Conservation (phyloP, 1,284 basidiomycete species). For the Cryptococcus deneoformans region DNA sequence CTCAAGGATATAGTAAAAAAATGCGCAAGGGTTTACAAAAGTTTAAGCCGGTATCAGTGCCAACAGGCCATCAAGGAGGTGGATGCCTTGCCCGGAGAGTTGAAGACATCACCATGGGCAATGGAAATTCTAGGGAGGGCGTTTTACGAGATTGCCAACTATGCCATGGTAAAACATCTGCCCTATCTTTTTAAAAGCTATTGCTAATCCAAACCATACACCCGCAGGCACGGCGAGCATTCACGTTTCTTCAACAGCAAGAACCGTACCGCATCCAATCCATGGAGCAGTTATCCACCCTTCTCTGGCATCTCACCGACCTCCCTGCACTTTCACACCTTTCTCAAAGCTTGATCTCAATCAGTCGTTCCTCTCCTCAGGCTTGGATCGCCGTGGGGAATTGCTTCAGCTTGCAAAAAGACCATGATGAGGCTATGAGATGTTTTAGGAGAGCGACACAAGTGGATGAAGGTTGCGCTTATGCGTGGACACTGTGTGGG, state of each 20-base stretch:
- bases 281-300: constrained; percentile 92
- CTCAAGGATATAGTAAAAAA: constrained; percentile 74
- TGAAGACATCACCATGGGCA: constrained; percentile 72
- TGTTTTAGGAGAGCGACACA: constrained; percentile 87
- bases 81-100: constrained; percentile 67
- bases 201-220: background rate
- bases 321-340: constrained; percentile 79
- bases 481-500: constrained; percentile 89
- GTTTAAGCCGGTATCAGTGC: constrained; percentile 72
- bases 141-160: constrained; percentile 83
- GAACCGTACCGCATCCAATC: constrained; percentile 82
- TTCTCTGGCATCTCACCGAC: constrained; percentile 86
- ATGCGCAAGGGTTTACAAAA: constrained; percentile 72
- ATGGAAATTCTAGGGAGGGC: constrained; percentile 77
- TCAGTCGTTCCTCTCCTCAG: constrained; percentile 75
- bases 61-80: constrained; percentile 69
- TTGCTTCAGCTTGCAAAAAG: constrained; percentile 85
- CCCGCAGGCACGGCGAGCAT: constrained; percentile 73
- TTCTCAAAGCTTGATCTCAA: constrained; percentile 80
- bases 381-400: constrained; percentile 95
- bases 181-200: background rate
- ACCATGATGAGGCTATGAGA: constrained; percentile 82
- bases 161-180: constrained; percentile 63
- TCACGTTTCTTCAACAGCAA: constrained; percentile 69
- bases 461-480: constrained; percentile 78